Evolutionary conservation across 768 basidiomycete genomes (phyloP).

Genomic region (Tylopilus rubrobrunneus): DNA sequence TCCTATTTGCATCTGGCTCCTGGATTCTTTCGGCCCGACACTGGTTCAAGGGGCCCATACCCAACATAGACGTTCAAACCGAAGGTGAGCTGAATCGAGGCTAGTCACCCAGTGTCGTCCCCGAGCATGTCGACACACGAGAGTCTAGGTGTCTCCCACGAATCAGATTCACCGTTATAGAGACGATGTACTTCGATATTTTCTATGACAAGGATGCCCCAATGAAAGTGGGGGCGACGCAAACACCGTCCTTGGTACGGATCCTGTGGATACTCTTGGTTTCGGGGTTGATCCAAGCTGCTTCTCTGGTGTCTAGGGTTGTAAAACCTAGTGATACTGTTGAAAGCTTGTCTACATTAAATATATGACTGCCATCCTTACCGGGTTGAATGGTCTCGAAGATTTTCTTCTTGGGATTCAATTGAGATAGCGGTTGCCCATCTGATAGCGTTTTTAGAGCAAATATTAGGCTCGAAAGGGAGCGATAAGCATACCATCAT

Average conservation of each 20-base stretch:
- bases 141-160: too few species aligned
- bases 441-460: slow-evolving; percentile 33
- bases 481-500: slow-evolving; percentile 54
- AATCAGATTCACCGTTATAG: not conserved
- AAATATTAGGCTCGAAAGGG: not conserved
- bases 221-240: slow-evolving; percentile 72
- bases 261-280: slow-evolving; percentile 81
- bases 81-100: not conserved
- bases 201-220: slow-evolving; percentile 89
- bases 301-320: slow-evolving; percentile 73
- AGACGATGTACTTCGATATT: slow-evolving; percentile 7
- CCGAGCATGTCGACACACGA: too few species aligned
- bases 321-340: slow-evolving; percentile 58
- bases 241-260: slow-evolving; percentile 80
- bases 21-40: slow-evolving; percentile 33
- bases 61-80: slow-evolving; percentile 1
- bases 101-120: not conserved
- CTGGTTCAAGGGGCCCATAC: slow-evolving; percentile 31
- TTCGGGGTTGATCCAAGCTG: slow-evolving; percentile 87
- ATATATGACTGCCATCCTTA: slow-evolving; percentile 23
- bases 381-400: slow-evolving; percentile 96
- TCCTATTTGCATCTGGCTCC: slow-evolving; percentile 28
- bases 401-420: slow-evolving; percentile 99
- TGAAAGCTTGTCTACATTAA: slow-evolving; percentile 2
- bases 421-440: slow-evolving; percentile 67